Evolutionary conservation across 257 asterid genomes (phyloP).

Genomic region (Cinchona pubescens): DNA sequence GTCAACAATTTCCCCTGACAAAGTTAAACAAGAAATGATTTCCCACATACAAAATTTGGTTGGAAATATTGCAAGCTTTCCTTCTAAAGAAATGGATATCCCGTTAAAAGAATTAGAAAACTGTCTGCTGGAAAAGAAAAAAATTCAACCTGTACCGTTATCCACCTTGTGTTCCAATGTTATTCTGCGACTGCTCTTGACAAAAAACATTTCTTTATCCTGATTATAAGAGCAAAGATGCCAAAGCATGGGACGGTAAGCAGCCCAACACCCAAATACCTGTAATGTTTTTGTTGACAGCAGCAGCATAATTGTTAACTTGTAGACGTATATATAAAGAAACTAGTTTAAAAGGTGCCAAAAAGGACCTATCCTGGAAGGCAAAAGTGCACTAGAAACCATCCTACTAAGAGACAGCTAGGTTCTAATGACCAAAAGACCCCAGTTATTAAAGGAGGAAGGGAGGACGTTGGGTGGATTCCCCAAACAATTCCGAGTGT

Average conservation of each 20-base stretch:
- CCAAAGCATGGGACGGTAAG: conserved; percentile 57
- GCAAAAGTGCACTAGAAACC: not conserved
- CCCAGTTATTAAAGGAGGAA: not conserved
- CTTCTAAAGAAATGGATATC: not conserved
- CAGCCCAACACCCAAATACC: conserved; percentile 62
- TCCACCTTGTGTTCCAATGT: conserved; percentile 5
- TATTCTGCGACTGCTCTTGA: conserved; percentile 24
- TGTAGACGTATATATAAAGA: not conserved
- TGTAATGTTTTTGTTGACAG: conserved; percentile 31
- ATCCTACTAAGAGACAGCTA: not conserved
- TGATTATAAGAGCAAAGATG: conserved; percentile 37
- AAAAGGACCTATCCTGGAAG: not conserved
- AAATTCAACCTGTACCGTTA: not conserved
- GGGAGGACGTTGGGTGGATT: not conserved
- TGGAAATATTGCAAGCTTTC: not conserved
- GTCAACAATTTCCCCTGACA: not conserved
- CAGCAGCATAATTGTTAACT: not conserved
- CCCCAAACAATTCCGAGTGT: not conserved
- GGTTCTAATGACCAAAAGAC: not conserved
- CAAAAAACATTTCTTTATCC: conserved; percentile 36
- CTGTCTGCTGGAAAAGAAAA: too few species aligned
- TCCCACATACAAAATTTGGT: not conserved
- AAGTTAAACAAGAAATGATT: not conserved
- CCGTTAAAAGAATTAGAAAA: not conserved
- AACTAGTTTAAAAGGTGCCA: not conserved